Conservation (phyloP, 352 stramenopile genomes). For the Phytophthora sansomeana region DNA sequence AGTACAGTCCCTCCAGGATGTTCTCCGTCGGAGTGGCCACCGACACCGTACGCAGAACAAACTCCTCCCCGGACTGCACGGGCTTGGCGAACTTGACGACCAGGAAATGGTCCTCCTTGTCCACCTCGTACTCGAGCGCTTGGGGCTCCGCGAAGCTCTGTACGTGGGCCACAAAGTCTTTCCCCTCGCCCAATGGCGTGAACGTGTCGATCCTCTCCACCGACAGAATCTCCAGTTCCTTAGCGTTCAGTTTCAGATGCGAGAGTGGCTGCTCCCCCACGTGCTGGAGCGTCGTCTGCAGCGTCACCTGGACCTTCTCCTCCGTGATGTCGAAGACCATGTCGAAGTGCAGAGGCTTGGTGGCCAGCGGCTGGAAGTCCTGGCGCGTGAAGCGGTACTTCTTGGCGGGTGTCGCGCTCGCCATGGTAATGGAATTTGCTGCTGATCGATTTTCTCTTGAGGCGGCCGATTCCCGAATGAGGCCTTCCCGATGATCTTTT, state of each 20-base stretch:
- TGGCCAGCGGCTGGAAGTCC: constrained; percentile 70
- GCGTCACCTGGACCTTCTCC: constrained; percentile 63
- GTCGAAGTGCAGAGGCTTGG: constrained; percentile 80
- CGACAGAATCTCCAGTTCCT: constrained; percentile 72
- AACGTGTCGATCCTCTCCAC: constrained; percentile 67
- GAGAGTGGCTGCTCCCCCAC: constrained; percentile 42
- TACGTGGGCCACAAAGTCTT: constrained; percentile 74
- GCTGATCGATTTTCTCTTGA: too few species aligned
- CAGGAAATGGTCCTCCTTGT: constrained; percentile 78
- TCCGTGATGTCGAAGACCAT: constrained; percentile 84
- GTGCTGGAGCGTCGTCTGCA: constrained; percentile 77
- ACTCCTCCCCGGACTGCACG: constrained; percentile 65
- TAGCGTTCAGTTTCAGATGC: constrained; percentile 78
- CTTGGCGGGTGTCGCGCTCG: too few species aligned
- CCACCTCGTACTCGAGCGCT: constrained; percentile 58
- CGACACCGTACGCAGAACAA: constrained; percentile 74
- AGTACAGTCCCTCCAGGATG: constrained; percentile 84
- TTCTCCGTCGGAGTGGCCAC: constrained; percentile 76
- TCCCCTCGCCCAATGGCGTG: constrained; percentile 37
- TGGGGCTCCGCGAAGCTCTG: constrained; percentile 54
- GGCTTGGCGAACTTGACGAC: constrained; percentile 64
- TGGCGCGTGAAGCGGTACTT: constrained; percentile 79
- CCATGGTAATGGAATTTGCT: too few species aligned
- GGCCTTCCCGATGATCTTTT: too few species aligned
- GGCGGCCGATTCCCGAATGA: too few species aligned